Evolutionary conservation across 345 rosid genomes (phyloP), one percentile per base, ranked within the genome.

Genomic region (Hevea brasiliensis): DNA sequence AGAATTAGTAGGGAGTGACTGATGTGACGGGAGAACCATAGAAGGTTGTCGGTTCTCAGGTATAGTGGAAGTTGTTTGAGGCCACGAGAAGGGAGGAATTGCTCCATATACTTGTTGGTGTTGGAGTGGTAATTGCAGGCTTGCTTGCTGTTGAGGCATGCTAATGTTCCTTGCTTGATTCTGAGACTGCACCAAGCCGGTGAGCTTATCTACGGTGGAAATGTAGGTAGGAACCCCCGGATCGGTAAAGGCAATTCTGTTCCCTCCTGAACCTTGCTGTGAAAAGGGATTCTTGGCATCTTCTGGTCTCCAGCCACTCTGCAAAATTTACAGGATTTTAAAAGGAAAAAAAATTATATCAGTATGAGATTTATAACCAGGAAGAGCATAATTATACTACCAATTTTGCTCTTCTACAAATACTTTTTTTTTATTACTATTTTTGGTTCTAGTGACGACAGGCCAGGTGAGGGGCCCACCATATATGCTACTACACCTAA

Each of bases 251-350:
- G 72, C 80, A 70, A 78, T 80, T 41, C 77, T 51, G 71, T 71
- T 78, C 45, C 76, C 86, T 61, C 60, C 69, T 71, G 86, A 74
- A 53, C 45, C 80, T 58, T 81, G 88, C 73, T 84, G 84, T 50
- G 87, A 83, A 77, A 89, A 91, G 23, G 93, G 97, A 68, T 87
- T 91, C 84, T 82, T 84, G 55, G 35, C 76, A 41, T 21, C 84
- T 59, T 85, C 92, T 53, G 83, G 87, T 65, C 85, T 81, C 96
- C 94, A 85, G 63, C 86, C 90, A 68, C 89, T 80, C 97, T 91
- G 94, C 88, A 89, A 73, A 78, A 65, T 65, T 51, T 3, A 65
- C 61, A 73, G 11, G 17, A 11, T 26, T 37, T 35, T 65, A 17
- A 32, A 67, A 41, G 15, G 54, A 8, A 45, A 12, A 23, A 55